Evolutionary conservation across 2,329 filamentous ascomycete genomes (phyloP), one percentile per base, ranked within the genome.

Genomic region (Colletotrichum lindemuthianum): DNA sequence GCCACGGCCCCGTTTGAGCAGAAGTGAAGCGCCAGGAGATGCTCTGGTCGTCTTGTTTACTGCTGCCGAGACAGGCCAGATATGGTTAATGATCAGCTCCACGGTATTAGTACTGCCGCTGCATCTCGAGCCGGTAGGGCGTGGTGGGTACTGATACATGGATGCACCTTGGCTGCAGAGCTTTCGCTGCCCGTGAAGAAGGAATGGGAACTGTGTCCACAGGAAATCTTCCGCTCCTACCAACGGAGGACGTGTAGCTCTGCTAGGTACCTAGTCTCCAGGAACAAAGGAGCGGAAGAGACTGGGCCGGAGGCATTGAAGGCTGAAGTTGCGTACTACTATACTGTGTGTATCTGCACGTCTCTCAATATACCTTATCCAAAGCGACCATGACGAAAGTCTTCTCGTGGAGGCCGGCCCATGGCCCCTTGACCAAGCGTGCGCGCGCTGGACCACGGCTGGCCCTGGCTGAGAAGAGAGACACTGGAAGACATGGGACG

Each of bases 31-130:
- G 45, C 57, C 15, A 40, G 47, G 41, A 49, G 48, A 49, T 48
- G 55, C 24, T 24, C 24, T 24, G 24, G 24, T 24, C 24, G 24
- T 24, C 24, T 24, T 24, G 24, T 24, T 24, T 4, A 4, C 24
- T 24, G 24, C 55, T 60, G 12, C 61, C 57, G 50, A 65, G 33
- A 54, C 6, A 32, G 45, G 36, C 63, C 58, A 63, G 44, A 57
- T 65, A 45, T 57, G 51, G 58, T 56, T 63, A 65, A 47, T 63
- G 47, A 63, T 65, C 63, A 47, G 63, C 63, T 49, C 40, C 51
- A 57, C 51, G 47, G 63, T 65, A n/a, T n/a, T n/a, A 63, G 63
- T 45, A 63, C 57, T 55, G 58, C 41, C 41, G 61, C 47, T 65
- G 58, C 51, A 43, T 34, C 58, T 45, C 36, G 50, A 60, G n/a